phyloP scores from a whole-genome alignment of 352 stramenopile genomes.

The Blastocystis sp. region DNA sequence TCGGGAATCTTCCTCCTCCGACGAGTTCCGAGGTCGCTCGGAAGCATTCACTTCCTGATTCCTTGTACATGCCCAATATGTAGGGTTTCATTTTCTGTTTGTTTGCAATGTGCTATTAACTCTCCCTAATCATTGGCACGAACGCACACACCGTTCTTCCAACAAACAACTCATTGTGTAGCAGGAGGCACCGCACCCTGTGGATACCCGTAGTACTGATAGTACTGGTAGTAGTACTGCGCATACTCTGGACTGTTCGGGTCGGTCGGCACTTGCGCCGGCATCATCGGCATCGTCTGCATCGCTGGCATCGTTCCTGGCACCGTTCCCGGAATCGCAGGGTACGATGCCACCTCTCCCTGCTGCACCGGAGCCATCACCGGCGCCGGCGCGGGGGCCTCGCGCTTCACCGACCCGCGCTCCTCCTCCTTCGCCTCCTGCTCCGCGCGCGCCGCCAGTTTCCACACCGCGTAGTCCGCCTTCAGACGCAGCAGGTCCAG shows the following conservation, averaged over 20 bases:
- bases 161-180: conserved; percentile 31
- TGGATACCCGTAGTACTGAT: conserved; percentile 43
- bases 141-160: too few relatives aligned
- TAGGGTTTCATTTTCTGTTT: neutral
- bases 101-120: too few relatives aligned
- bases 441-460: conserved; percentile 23
- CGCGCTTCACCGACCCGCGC: neutral
- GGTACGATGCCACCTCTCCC: neutral
- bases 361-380: neutral
- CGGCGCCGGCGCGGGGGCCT: neutral
- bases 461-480: conserved; percentile 38
- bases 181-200: neutral
- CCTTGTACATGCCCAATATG: neutral
- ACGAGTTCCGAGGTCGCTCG: conserved; percentile 35
- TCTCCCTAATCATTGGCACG: too few relatives aligned
- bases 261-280: conserved; percentile 1
- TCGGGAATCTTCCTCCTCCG: neutral
- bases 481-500: conserved; percentile 12
- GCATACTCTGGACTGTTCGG: conserved; percentile 51
- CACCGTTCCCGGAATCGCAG: neutral
- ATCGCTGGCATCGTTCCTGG: neutral
- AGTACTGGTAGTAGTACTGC: conserved; percentile 56
- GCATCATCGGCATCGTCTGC: neutral
- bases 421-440: conserved; percentile 19
- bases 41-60: conserved; percentile 45